Percentiles rank a stretch among this genome's conserved stretches.
These are phyloP conservation scores for Botryosphaeria dothidea DNA, from an alignment of 2,329 filamentous ascomycete species.

Conservation along the genomic window DNA sequence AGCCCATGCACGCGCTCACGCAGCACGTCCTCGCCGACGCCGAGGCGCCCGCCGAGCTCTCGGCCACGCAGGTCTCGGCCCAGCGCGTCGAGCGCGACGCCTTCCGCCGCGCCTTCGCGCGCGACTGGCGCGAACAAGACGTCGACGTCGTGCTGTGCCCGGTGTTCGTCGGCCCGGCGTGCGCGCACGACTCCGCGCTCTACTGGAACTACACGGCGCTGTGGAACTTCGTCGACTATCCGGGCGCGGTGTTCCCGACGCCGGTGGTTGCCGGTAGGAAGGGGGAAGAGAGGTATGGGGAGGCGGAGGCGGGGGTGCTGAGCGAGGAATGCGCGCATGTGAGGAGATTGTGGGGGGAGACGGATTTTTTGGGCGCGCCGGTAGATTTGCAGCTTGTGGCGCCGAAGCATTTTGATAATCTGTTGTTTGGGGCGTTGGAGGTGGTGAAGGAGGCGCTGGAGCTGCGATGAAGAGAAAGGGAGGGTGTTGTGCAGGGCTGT, in stretches of 20 bases:
- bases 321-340: conserved; percentile 27
- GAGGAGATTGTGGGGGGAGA: conserved; percentile 22
- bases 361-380: conserved; percentile 25
- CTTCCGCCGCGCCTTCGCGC: conserved; percentile 23
- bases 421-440: neutral
- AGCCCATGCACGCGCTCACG: conserved; percentile 49
- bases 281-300: conserved; percentile 23
- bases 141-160: conserved; percentile 28
- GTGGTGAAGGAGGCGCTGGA: conserved; percentile 23
- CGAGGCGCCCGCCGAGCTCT: conserved; percentile 12
- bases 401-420: neutral
- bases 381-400: conserved; percentile 26
- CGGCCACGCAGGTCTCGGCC: conserved; percentile 19
- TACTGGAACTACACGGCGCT: conserved; percentile 29
- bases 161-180: conserved; percentile 27
- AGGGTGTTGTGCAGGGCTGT: no score
- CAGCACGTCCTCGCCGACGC: conserved; percentile 23
- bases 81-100: conserved; percentile 22
- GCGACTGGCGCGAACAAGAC: conserved; percentile 26
- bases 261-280: conserved; percentile 21
- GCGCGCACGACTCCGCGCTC: conserved; percentile 25
- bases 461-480: conserved; percentile 18
- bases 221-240: conserved; percentile 28
- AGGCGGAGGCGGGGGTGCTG: conserved; percentile 20
- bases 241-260: conserved; percentile 26